phyloP scores from a whole-genome alignment of 169 alveolate species.

The Sarcocystis neurona region DNA sequence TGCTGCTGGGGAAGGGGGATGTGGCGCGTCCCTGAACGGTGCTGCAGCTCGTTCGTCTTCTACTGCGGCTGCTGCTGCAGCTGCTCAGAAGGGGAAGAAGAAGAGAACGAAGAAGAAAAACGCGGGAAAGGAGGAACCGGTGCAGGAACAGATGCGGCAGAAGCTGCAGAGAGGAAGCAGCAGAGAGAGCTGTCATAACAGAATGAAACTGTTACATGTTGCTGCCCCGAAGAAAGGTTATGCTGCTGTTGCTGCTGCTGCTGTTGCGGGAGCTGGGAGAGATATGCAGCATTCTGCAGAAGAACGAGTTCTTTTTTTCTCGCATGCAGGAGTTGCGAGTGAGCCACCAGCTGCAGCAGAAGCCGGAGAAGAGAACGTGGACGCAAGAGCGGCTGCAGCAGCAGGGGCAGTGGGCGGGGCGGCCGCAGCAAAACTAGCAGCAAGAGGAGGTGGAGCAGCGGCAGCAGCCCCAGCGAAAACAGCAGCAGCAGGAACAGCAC shows the following conservation, averaged over 20 bases:
- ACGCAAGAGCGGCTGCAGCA: constrained; percentile 4
- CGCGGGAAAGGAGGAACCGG: not conserved
- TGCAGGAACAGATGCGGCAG: not conserved
- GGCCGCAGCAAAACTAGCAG: not conserved
- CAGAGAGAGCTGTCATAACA: not conserved
- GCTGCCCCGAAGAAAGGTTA: not conserved
- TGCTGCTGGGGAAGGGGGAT: not conserved
- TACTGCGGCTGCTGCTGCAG: not conserved
- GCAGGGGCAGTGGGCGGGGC: not conserved
- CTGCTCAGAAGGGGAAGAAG: not conserved
- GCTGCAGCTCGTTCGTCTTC: too few relatives aligned
- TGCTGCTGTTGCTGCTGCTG: constrained; percentile 39
- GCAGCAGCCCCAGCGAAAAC: not conserved
- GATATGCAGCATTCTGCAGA: constrained; percentile 35
- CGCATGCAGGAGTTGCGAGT: constrained; percentile 31
- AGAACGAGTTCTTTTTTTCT: constrained; percentile 19
- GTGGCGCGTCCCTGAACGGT: too few relatives aligned
- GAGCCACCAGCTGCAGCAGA: constrained; percentile 43
- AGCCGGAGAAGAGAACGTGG: constrained; percentile 4
- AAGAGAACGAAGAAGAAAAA: not conserved
- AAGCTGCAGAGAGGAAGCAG: not conserved
- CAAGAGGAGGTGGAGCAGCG: constrained; percentile 8
- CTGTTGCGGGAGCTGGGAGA: constrained; percentile 40
- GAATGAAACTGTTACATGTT: not conserved
- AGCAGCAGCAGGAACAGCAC: not conserved